Evolutionary conservation across 495 filamentous ascomycete genomes (phyloP), one percentile per base, ranked within the genome.

Genomic region (Polyplosphaeria fusca): DNA sequence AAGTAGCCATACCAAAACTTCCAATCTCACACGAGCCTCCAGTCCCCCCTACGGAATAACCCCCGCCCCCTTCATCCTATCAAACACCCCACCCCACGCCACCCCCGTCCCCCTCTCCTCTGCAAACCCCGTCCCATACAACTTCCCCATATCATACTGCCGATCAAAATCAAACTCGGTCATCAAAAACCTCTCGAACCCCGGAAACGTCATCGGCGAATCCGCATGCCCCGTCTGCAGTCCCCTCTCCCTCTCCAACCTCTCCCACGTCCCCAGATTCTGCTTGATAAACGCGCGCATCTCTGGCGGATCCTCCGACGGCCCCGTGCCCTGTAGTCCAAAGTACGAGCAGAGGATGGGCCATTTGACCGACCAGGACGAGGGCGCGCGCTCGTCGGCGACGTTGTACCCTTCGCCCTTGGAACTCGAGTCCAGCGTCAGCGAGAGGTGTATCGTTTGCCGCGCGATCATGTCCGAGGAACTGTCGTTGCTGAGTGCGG

Each of bases 81-180:
- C 68, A 52, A 70, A 70, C 35, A 64, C 65, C 13, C 11, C 19
- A 13, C 63, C 61, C 64, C 66, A 70, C 23, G 66, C 67, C 25
- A 59, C 16, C 58, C 41, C 40, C 22, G 54, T 58, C n/a, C 19
- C 50, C 20, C 63, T 55, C 52, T 69, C 66, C 50, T 70, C 68
- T 24, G 40, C 46, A 52, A 70, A 70, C 24, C 66, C 66, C 19
- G 66, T 65, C 5, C 27, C 54, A 52, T 69, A 65, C 43, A 49
- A 65, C 45, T 63, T 67, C 0, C 43, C 67, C 68, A 70, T 68
- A 49, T 70, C 68, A 50, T 67, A 70, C 48, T 70, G 66, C 24
- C 68, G 58, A 49, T 71, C 68, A 53, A 71, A 71, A 52, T 69
- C 68, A 38, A 69, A 68, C 46, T 65, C 61, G 12, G 57, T 64